Evolutionary conservation across 306 rosid species (phyloP).

Genomic region (barrel medic (Medicago truncatula)): DNA sequence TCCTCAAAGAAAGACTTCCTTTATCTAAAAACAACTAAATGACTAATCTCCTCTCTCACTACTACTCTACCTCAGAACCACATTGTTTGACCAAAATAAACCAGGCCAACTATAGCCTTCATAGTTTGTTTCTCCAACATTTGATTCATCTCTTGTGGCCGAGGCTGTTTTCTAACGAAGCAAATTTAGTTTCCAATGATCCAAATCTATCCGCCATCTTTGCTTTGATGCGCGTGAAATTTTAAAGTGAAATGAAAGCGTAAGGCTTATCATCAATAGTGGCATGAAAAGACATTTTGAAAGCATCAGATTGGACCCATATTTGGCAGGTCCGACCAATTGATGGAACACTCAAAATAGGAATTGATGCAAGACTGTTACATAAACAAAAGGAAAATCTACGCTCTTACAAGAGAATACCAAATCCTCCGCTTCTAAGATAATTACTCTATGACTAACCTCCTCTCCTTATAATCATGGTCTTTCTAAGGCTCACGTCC

Average conservation of each 20-base stretch:
- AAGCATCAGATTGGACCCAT: background rate
- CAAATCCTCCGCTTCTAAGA: background rate
- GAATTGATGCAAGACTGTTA: background rate
- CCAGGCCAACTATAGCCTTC: background rate
- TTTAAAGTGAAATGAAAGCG: background rate
- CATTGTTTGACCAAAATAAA: no score
- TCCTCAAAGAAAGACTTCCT: background rate
- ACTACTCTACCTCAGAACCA: background rate
- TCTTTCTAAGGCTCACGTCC: background rate
- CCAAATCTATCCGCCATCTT: background rate
- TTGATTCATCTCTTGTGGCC: background rate
- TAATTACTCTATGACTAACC: constrained; percentile 2
- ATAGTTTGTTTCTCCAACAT: background rate
- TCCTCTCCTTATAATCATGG: background rate
- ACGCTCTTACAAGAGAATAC: constrained; percentile 1
- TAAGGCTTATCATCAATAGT: background rate
- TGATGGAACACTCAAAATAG: background rate
- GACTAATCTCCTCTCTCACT: background rate
- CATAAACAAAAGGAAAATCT: background rate
- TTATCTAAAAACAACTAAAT: background rate
- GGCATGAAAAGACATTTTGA: background rate
- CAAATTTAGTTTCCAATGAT: background rate
- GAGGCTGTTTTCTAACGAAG: background rate
- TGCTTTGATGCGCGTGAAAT: background rate
- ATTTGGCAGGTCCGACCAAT: background rate